Conservation (phyloP, 139 green algal genomes). For the Chloropicon primus region DNA sequence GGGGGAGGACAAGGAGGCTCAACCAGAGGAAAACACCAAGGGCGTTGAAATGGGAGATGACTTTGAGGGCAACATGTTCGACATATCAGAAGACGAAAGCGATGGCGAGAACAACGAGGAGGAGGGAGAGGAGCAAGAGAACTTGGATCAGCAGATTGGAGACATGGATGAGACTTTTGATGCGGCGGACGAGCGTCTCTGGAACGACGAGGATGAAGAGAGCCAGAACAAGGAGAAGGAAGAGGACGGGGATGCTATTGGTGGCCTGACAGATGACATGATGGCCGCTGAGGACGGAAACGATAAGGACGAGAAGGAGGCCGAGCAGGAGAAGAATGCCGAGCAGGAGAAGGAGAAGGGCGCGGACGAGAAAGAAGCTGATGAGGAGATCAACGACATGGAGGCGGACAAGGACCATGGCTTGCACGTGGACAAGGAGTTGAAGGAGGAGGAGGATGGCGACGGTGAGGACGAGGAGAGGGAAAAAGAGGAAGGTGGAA, state of each 20-base stretch:
- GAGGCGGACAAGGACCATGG: slow-evolving; percentile 26
- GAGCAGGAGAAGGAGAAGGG: neutral
- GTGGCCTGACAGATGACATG: neutral
- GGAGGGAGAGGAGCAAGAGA: slow-evolving; percentile 40
- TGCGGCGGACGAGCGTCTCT: slow-evolving; percentile 83
- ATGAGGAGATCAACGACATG: slow-evolving; percentile 20
- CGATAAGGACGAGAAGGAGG: slow-evolving; percentile 53
- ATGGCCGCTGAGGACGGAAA: slow-evolving; percentile 9
- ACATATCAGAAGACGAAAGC: slow-evolving; percentile 23
- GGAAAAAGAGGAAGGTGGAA: neutral
- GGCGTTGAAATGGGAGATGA: slow-evolving; percentile 96
- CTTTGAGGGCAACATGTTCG: slow-evolving; percentile 79
- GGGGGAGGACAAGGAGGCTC: slow-evolving; percentile 13
- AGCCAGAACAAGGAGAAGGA: slow-evolving; percentile 24
- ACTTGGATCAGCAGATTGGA: slow-evolving; percentile 32
- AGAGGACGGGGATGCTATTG: slow-evolving; percentile 6
- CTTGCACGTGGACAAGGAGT: neutral
- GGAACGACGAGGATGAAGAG: slow-evolving; percentile 51
- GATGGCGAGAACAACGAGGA: slow-evolving; percentile 44
- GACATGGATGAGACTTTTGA: slow-evolving; percentile 42
- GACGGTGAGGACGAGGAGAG: slow-evolving; percentile 6
- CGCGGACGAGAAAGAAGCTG: slow-evolving; percentile 6
- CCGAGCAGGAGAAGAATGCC: slow-evolving; percentile 13
- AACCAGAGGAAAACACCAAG: slow-evolving; percentile 35
- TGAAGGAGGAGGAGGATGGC: slow-evolving; percentile 6